Conservation (phyloP, 148 eudicot genomes). For the Rhododendron williamsianum region DNA sequence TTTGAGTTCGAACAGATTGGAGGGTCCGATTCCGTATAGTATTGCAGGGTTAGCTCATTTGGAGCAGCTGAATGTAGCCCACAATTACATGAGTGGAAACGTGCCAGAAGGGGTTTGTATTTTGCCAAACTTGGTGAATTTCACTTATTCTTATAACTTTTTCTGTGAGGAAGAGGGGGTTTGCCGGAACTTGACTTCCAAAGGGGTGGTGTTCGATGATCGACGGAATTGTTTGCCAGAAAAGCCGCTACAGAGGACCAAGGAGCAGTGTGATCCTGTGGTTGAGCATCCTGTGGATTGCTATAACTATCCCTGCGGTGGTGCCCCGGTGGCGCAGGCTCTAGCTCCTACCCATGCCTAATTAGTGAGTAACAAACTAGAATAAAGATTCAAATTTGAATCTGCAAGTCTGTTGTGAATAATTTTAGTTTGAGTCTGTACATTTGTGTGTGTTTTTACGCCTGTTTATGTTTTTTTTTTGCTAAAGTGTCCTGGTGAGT, state of each 20-base stretch:
- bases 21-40: constrained; percentile 56
- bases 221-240: constrained; percentile 59
- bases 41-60: constrained; percentile 50
- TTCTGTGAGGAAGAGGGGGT: constrained; percentile 62
- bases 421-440: neutral
- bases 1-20: constrained; percentile 45
- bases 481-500: neutral
- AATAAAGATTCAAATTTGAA: constrained; percentile 10
- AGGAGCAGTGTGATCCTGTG: constrained; percentile 53
- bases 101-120: constrained; percentile 52
- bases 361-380: neutral
- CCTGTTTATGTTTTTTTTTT: neutral
- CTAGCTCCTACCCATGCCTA: neutral
- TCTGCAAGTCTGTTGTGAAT: neutral
- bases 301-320: constrained; percentile 21
- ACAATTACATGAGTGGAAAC: constrained; percentile 56
- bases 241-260: constrained; percentile 58
- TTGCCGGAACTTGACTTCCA: constrained; percentile 46
- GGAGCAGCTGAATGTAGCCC: constrained; percentile 52
- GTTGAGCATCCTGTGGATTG: constrained; percentile 57
- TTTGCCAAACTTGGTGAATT: constrained; percentile 48
- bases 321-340: neutral
- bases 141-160: constrained; percentile 55
- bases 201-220: constrained; percentile 40
- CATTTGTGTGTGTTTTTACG: neutral